phyloP scores from a whole-genome alignment of 257 asterid species.

The Capsicum rhomboideum region DNA sequence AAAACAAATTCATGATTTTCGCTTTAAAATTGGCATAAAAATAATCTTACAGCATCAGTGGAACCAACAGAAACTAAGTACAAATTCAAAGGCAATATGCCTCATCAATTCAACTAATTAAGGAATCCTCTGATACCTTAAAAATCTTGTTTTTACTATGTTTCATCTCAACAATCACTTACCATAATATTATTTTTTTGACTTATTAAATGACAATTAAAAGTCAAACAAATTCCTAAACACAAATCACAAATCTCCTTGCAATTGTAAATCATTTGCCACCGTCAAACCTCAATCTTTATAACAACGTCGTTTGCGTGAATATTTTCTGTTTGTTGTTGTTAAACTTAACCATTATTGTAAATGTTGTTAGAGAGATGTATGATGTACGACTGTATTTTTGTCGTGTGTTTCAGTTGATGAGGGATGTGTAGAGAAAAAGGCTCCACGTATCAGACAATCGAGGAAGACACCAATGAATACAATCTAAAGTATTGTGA shows the following conservation, averaged over 20 bases:
- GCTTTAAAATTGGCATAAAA: not conserved
- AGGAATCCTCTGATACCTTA: not conserved
- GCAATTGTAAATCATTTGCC: no score
- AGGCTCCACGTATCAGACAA: slow-evolving; percentile 92
- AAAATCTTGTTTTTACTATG: not conserved
- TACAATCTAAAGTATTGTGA: slow-evolving; percentile 69
- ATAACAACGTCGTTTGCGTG: not conserved
- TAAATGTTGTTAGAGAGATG: not conserved
- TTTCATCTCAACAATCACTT: not conserved
- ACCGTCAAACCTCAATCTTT: not conserved
- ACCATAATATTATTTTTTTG: not conserved
- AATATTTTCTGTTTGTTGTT: not conserved
- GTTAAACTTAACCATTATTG: no score
- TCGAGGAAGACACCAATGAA: slow-evolving; percentile 98
- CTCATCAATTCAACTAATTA: not conserved
- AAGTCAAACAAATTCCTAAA: not conserved
- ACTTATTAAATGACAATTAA: not conserved
- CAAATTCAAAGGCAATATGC: not conserved
- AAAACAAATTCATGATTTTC: not conserved
- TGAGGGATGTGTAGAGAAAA: slow-evolving; percentile 55
- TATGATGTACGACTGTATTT: not conserved
- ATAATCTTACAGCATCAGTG: not conserved
- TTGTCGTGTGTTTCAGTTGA: slow-evolving; percentile 11
- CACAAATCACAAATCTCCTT: not conserved
- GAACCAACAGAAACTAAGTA: not conserved